phyloP scores from a whole-genome alignment of 768 basidiomycete genomes.

The Rhodocollybia butyracea region DNA sequence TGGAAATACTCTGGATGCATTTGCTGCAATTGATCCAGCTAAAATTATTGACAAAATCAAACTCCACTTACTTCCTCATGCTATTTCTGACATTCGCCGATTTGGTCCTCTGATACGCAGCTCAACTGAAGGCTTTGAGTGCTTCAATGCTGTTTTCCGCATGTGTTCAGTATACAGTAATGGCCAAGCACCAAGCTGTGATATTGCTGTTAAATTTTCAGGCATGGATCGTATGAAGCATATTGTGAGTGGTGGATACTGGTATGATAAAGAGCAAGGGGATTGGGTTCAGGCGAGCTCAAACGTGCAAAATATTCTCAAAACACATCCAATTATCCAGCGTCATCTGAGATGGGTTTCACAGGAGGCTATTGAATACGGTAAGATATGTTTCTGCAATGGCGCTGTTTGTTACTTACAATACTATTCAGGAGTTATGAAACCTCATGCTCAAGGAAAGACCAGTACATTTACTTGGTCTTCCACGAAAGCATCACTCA shows the following conservation, averaged over 20 bases:
- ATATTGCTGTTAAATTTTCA: conserved; percentile 25
- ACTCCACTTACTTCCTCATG: conserved; percentile 28
- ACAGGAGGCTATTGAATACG: too few species aligned
- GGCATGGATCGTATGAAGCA: conserved; percentile 29
- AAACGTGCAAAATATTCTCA: conserved; percentile 1
- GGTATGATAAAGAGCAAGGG: conserved; percentile 10
- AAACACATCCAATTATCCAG: conserved; percentile 2
- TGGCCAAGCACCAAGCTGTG: conserved; percentile 32
- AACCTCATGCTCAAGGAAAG: too few species aligned
- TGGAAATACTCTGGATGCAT: conserved; percentile 19
- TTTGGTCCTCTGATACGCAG: conserved; percentile 30
- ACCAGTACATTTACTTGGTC: too few species aligned
- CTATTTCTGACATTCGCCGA: conserved; percentile 22
- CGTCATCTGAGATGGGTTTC: conserved; percentile 18
- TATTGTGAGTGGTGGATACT: conserved; percentile 27
- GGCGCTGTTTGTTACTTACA: too few species aligned
- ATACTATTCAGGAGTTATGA: too few species aligned
- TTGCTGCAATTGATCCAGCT: conserved; percentile 19
- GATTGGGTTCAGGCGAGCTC: conserved; percentile 9
- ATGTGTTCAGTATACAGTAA: conserved; percentile 31
- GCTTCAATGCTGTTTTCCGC: conserved; percentile 36
- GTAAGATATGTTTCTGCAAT: too few species aligned
- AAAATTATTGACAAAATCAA: conserved; percentile 27
- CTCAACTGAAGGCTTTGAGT: conserved; percentile 36
- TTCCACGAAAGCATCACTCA: too few species aligned